Base-by-base conservation (phyloP, 202 grass and related monocot species). In the Digitaria exilis region DNA sequence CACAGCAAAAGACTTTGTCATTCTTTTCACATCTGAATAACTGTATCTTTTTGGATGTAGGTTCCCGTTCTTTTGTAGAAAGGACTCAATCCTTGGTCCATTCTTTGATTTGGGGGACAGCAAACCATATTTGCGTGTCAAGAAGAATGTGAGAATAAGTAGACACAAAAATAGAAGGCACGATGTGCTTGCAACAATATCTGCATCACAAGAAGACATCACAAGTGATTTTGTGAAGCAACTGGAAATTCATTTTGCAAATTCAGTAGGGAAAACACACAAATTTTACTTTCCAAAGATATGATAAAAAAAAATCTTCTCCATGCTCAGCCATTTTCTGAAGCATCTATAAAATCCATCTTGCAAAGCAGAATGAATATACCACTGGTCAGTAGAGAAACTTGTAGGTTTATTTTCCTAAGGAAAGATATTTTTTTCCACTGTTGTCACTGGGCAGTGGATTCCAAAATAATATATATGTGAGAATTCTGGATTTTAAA, bases 1-100 rank as follows among this genome's bases (percentile, higher is more conserved):
- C 30, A 79, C 73, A 62, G 63, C 7, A 76, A 94, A 94, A 19
- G 80, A 94, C 15, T 71, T 72, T 0, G 94, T 94, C 81, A 92
- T 90, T 83, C 56, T 92, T 85, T 85, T 97, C 10, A 97, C 83
- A 73, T 97, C 58, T 60, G 73, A 25, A 12, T 94, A 94, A 52
- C 63, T 87, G 57, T 90, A 94, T 75, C 85, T 85, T 85, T 91
- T 94, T 1, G 89, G 85, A 55, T 75, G 48, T 3, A 88, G 4
- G 15, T 88, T 83, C 58, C 80, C 83, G 46, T 90, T 78, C 43
- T 88, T 85, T 73, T 82, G 79, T n/a, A 94, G 65, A 52, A 89
- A 63, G 6, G 86, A 84, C 69, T 91, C 77, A 18, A 94, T 89
- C 21, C 30, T 91, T 56, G 67, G 32, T 14, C 7, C 48, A 0